phyloP scores from a whole-genome alignment of 2,329 filamentous ascomycete species.

The Akanthomyces lecanii region DNA sequence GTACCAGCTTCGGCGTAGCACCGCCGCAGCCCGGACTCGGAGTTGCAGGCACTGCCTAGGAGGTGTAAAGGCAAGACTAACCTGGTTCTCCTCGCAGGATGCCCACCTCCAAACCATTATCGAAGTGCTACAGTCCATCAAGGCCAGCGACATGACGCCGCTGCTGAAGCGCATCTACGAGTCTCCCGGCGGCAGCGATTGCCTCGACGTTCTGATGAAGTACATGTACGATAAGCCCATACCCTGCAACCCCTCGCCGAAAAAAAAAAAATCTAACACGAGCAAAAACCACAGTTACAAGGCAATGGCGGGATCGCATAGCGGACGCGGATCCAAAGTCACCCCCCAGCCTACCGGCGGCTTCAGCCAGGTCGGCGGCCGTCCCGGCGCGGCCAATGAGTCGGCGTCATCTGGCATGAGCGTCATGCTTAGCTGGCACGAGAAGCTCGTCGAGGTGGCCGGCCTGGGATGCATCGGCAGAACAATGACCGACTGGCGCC shows the following conservation, averaged over 20 bases:
- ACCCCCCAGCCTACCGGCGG: conserved; percentile 74
- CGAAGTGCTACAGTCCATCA: conserved; percentile 93
- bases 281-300: conserved; percentile 65
- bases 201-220: conserved; percentile 93
- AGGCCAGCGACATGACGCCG: conserved; percentile 90
- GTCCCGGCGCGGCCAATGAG: conserved; percentile 52
- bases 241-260: too few relatives aligned
- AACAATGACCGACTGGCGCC: conserved; percentile 94
- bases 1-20: too few relatives aligned
- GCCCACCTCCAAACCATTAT: conserved; percentile 81
- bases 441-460: conserved; percentile 93
- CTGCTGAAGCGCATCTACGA: conserved; percentile 78
- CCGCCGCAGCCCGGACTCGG: background rate
- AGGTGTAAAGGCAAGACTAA: background rate
- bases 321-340: conserved; percentile 30
- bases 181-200: conserved; percentile 74
- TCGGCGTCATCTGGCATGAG: conserved; percentile 89
- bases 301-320: conserved; percentile 61
- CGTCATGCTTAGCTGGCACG: conserved; percentile 95
- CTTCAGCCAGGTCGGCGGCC: conserved; percentile 72
- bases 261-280: background rate
- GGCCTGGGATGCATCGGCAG: conserved; percentile 87
- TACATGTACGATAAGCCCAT: conserved; percentile 66
- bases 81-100: conserved; percentile 52
- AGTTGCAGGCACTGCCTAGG: background rate